A percentile compares a stretch with the other conserved stretches of the same genome.
phyloP scores from a whole-genome alignment of 176 grass and related monocot species.

The Melocanna baccifera region DNA sequence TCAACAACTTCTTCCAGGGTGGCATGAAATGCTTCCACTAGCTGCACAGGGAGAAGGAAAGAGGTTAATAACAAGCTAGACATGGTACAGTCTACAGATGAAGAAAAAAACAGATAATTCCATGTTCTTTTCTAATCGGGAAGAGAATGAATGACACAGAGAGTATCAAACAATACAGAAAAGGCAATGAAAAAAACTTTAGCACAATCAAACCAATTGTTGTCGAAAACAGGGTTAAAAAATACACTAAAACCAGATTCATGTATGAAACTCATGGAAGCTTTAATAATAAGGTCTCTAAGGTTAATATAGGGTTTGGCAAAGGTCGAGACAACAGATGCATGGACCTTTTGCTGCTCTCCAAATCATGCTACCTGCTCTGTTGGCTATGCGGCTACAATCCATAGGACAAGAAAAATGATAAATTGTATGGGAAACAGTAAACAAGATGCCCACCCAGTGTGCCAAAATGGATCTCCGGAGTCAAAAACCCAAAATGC shows the following conservation, averaged over 20 bases:
- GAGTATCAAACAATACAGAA: not conserved
- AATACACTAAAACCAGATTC: not conserved
- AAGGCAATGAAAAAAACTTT: slow-evolving; percentile 1
- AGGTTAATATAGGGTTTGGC: slow-evolving; percentile 1
- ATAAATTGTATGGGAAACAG: not conserved
- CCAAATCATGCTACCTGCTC: slow-evolving; percentile 1
- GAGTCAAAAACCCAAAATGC: not conserved
- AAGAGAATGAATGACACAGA: not conserved
- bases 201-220: not conserved
- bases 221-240: not conserved
- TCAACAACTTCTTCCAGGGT: slow-evolving; percentile 95
- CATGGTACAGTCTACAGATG: not conserved
- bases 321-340: not conserved
- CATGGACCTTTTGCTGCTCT: not conserved
- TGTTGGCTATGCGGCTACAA: not conserved
- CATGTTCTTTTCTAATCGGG: not conserved
- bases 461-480: slow-evolving; percentile 2
- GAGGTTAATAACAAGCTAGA: slow-evolving; percentile 16
- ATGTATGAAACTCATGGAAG: not conserved
- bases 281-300: not conserved
- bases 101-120: not conserved
- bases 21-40: slow-evolving; percentile 96
- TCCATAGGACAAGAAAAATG: not conserved
- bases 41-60: slow-evolving; percentile 39
- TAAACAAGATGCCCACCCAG: not conserved